Conservation (phyloP, 768 basidiomycete genomes). For the Coprinellus micaceus region DNA sequence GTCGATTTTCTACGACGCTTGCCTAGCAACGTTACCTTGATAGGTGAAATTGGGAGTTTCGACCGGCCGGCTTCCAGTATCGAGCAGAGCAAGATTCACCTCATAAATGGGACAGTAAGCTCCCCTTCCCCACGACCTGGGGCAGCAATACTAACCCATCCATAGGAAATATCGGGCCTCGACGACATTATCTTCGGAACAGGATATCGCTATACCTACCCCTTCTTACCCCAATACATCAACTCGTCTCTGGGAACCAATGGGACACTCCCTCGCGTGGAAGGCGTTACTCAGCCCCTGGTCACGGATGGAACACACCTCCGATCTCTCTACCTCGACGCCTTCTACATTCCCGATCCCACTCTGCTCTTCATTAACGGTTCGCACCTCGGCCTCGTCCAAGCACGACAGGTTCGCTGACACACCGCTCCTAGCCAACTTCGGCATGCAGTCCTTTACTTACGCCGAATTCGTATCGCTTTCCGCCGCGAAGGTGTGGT, state of each 20-base stretch:
- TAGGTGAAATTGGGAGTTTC: constrained; percentile 40
- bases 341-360: constrained; percentile 43
- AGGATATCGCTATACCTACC: constrained; percentile 43
- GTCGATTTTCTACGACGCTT: constrained; percentile 19
- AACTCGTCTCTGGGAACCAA: constrained; percentile 22
- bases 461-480: constrained; percentile 34
- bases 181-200: constrained; percentile 37
- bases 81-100: constrained; percentile 26
- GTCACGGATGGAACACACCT: constrained; percentile 39
- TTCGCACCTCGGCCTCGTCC: constrained; percentile 13
- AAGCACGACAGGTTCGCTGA: neutral
- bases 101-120: constrained; percentile 36
- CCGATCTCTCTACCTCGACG: constrained; percentile 36
- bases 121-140: neutral
- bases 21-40: constrained; percentile 32
- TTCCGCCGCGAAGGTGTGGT: constrained; percentile 37
- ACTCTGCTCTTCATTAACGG: constrained; percentile 38
- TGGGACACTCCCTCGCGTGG: constrained; percentile 16
- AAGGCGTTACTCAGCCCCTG: constrained; percentile 25
- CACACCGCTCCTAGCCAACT: constrained; percentile 27
- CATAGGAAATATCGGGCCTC: constrained; percentile 30
- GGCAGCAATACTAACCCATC: neutral
- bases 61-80: constrained; percentile 19
- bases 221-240: constrained; percentile 41
- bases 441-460: constrained; percentile 37